These are phyloP conservation scores for Aspergillus latus DNA, from an alignment of 2,329 filamentous ascomycete species.

Conservation along the genomic window DNA sequence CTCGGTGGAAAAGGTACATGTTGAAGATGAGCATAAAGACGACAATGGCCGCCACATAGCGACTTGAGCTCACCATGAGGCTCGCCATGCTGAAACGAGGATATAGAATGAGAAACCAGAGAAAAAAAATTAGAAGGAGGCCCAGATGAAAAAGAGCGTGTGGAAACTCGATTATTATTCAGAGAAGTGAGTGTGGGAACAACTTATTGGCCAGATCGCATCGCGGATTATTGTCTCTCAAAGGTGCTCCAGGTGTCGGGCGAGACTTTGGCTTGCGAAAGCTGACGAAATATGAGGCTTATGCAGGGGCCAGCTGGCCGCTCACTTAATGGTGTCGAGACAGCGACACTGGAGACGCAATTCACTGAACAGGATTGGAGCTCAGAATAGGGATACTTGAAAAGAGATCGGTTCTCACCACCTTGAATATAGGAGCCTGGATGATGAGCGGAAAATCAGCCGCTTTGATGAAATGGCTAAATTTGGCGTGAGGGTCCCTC, in stretches of 20 bases:
- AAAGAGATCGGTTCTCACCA: not conserved
- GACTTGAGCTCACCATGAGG: slow-evolving; percentile 7
- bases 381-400: not conserved
- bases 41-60: slow-evolving; percentile 11
- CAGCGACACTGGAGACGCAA: not conserved
- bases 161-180: not conserved
- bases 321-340: not conserved
- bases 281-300: not conserved
- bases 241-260: not conserved
- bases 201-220: slow-evolving; percentile 3
- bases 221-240: slow-evolving; percentile 7
- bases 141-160: slow-evolving; percentile 1
- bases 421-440: not conserved
- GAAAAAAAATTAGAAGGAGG: not conserved
- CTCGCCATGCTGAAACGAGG: slow-evolving; percentile 2
- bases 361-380: too few relatives aligned
- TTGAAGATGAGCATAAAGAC: slow-evolving; percentile 14
- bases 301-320: slow-evolving; percentile 4
- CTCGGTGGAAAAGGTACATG: slow-evolving; percentile 17
- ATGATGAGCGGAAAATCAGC: slow-evolving; percentile 4
- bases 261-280: not conserved
- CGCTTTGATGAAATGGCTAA: not conserved
- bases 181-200: not conserved
- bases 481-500: not conserved
- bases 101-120: not conserved